Conservation (phyloP, 768 basidiomycete genomes). For the Leccinum boreale region DNA sequence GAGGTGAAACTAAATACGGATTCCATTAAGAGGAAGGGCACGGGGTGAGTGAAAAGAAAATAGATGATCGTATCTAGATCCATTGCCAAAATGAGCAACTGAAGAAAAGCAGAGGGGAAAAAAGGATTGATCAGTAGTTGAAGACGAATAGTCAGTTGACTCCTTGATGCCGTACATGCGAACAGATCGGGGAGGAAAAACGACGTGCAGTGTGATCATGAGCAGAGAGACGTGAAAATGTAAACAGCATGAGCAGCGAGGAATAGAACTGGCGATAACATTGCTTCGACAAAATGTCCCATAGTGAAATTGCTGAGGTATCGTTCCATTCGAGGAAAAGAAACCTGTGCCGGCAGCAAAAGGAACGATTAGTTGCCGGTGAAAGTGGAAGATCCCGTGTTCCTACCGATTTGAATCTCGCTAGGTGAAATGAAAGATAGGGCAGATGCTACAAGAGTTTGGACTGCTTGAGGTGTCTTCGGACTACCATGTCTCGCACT, state of each 20-base stretch:
- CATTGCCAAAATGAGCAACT: not conserved
- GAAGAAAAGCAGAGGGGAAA: not conserved
- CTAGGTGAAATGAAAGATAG: not conserved
- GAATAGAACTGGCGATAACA: constrained; percentile 13
- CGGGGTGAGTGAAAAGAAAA: not conserved
- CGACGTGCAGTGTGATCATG: not conserved
- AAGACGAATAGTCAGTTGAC: not conserved
- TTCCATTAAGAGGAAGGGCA: not conserved
- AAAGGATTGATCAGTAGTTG: not conserved
- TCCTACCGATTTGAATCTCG: constrained; percentile 8
- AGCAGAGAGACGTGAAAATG: constrained; percentile 5
- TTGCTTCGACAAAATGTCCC: constrained; percentile 11
- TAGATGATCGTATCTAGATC: not conserved
- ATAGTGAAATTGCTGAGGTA: constrained; percentile 5
- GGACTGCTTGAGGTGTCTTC: constrained; percentile 72
- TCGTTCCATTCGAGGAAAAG: not conserved
- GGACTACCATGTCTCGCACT: constrained; percentile 83
- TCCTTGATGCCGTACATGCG: not conserved
- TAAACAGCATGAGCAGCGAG: constrained; percentile 6
- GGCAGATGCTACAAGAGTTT: constrained; percentile 50
- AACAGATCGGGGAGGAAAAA: not conserved
- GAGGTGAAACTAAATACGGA: not conserved
- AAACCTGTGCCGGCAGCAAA: constrained; percentile 3
- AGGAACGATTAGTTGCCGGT: not conserved
- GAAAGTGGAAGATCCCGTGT: not conserved